A percentile compares a stretch with the other conserved stretches of the same genome.
Evolutionary conservation across 345 rosid species (phyloP).

Genomic region (Syzygium jambos): DNA sequence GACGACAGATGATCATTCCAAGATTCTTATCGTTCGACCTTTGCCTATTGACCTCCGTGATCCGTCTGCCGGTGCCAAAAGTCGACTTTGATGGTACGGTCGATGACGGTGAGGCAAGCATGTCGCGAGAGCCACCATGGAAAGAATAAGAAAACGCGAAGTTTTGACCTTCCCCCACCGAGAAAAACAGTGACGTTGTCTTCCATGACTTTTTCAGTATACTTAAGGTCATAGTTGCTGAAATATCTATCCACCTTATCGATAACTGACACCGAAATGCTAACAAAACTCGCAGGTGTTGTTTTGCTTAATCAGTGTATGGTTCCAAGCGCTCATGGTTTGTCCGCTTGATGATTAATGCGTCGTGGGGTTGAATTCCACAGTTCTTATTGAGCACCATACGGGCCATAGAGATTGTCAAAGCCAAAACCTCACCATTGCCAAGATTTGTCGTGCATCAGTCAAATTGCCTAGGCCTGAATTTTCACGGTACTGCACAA

Average conservation of each 20-base stretch:
- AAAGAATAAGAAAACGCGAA: background rate
- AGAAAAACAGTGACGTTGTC: background rate
- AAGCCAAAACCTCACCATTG: background rate
- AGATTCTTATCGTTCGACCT: background rate
- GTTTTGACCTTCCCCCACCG: background rate
- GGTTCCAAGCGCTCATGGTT: background rate
- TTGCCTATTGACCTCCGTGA: background rate
- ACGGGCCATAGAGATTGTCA: background rate
- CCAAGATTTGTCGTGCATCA: background rate
- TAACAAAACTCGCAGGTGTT: background rate
- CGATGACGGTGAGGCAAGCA: background rate
- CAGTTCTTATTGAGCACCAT: fast-evolving
- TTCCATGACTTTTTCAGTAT: background rate
- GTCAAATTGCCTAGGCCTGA: background rate
- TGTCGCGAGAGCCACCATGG: background rate
- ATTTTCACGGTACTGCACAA: background rate
- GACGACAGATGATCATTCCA: background rate
- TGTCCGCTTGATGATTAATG: background rate
- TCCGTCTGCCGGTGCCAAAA: background rate
- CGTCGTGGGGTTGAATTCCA: background rate
- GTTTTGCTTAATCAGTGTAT: background rate
- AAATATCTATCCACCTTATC: background rate
- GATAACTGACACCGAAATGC: background rate
- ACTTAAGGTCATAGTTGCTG: background rate
- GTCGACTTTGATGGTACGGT: fast-evolving